Base-by-base conservation (phyloP, 1,284 basidiomycete genomes). In the Sporisorium exsertum region DNA sequence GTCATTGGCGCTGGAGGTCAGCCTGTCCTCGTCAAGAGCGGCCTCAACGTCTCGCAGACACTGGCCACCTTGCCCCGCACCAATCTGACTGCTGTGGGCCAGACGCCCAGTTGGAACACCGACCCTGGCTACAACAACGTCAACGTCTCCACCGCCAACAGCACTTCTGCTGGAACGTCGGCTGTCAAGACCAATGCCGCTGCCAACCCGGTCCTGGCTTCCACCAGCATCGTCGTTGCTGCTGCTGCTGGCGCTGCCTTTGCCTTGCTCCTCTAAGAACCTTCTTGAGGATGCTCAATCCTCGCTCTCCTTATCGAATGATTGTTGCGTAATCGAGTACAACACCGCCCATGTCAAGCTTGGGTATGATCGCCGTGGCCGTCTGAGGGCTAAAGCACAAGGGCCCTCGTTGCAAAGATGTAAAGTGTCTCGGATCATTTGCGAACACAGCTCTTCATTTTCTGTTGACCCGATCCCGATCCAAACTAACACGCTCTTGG, bases 1-100 rank as follows among this genome's bases (percentile, higher is more conserved):
- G 81, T 79, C 42, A 52, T 70, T 16, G 86, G 86, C 27, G 84
- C 84, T 13, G 85, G 85, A 15, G 80, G 80, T 32, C 75, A 77
- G 45, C 46, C 55, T 6, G 82, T 84, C 42, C 84, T 82, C 33
- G 61, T 81, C 67, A 70, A 71, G 50, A 47, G 63, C 58, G 61
- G 72, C 49, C 59, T 71, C 56, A 73, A 82, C 76, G 78, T 70
- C 58, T 72, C 79, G 20, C 77, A 78, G 58, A 77, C 78, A 20
- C 60, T 75, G 15, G 59, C 73, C 12, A 57, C 58, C 7, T 55
- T 63, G 26, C 22, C 57, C 7, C 58, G 57, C 24, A 58, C 71
- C 54, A 81, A 83, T 66, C 49, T 81, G 37, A 83, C 81, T 35
- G 79, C 72, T 9, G 32, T 73, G 33, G 71, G 69, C 40, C 42